Conservation (phyloP, 768 basidiomycete species). For the Hysterangium stoloniferum region DNA sequence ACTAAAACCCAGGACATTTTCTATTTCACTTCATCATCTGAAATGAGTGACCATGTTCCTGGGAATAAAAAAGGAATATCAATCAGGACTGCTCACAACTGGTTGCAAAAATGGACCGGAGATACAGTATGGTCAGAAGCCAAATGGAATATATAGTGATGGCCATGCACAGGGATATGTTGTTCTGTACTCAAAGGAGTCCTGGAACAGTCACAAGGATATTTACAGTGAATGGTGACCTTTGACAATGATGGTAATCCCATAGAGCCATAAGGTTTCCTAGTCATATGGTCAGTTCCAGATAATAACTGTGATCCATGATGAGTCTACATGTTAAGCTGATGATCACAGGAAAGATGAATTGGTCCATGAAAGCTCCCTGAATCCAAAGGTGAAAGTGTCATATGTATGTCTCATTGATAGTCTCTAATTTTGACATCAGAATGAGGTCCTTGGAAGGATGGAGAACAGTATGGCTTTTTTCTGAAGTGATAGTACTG, state of each 20-base stretch:
- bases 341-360: conserved; percentile 24
- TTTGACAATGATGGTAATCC: background rate
- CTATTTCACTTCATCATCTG: conserved; percentile 4
- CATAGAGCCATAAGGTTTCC: background rate
- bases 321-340: conserved; percentile 35
- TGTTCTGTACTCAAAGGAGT: conserved; percentile 19
- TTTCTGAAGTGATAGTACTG: too few relatives aligned
- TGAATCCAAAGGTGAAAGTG: conserved; percentile 29
- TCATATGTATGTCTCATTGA: too few relatives aligned
- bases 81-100: conserved; percentile 27
- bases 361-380: conserved; percentile 29
- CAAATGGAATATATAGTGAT: conserved; percentile 31
- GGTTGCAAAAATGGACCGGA: conserved; percentile 32
- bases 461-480: conserved; percentile 18
- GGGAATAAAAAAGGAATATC: conserved; percentile 18
- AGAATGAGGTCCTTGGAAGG: conserved; percentile 24
- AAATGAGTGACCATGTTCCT: conserved; percentile 7
- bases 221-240: background rate
- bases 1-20: conserved; percentile 16
- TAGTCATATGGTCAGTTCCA: background rate
- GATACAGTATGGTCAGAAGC: conserved; percentile 18
- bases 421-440: conserved; percentile 31
- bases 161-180: conserved; percentile 33
- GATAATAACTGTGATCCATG: conserved; percentile 20
- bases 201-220: conserved; percentile 17